A percentile compares a stretch with the other conserved stretches of the same genome.
These are phyloP conservation scores for Ramaria sp. DNA, from an alignment of 768 basidiomycete species.

Conservation along the genomic window DNA sequence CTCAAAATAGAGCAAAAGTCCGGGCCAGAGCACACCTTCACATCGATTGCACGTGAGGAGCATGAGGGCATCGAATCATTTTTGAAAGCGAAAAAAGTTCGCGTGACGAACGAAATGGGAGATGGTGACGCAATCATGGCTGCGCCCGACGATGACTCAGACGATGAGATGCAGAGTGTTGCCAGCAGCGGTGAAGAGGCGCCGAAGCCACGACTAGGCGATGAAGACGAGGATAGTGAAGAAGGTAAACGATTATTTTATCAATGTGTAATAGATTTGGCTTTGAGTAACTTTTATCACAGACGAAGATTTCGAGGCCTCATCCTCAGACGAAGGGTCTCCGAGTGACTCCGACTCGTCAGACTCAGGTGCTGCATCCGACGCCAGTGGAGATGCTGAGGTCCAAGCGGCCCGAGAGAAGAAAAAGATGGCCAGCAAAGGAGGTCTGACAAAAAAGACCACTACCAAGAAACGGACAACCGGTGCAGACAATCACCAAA, in stretches of 20 bases:
- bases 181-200: constrained; percentile 57
- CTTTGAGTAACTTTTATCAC: constrained; percentile 12
- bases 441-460: constrained; percentile 8
- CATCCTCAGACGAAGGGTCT: constrained; percentile 79
- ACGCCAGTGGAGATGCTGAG: constrained; percentile 71
- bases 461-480: constrained; percentile 14
- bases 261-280: too few relatives aligned
- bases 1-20: constrained; percentile 78
- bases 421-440: constrained; percentile 14
- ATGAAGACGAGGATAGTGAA: constrained; percentile 71
- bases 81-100: constrained; percentile 82
- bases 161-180: constrained; percentile 73
- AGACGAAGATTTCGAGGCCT: constrained; percentile 91
- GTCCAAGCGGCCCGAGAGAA: constrained; percentile 31
- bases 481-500: constrained; percentile 25
- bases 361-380: constrained; percentile 66
- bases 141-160: constrained; percentile 61
- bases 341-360: constrained; percentile 59
- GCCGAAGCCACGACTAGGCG: constrained; percentile 37
- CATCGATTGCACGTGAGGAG: constrained; percentile 93
- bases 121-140: constrained; percentile 71
- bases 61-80: constrained; percentile 78
- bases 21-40: constrained; percentile 82
- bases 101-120: constrained; percentile 92
- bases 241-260: too few relatives aligned